Evolutionary conservation across 176 grass and related monocot species (phyloP), one percentile per base, ranked within the genome.

Genomic region (Microstegium vimineum): DNA sequence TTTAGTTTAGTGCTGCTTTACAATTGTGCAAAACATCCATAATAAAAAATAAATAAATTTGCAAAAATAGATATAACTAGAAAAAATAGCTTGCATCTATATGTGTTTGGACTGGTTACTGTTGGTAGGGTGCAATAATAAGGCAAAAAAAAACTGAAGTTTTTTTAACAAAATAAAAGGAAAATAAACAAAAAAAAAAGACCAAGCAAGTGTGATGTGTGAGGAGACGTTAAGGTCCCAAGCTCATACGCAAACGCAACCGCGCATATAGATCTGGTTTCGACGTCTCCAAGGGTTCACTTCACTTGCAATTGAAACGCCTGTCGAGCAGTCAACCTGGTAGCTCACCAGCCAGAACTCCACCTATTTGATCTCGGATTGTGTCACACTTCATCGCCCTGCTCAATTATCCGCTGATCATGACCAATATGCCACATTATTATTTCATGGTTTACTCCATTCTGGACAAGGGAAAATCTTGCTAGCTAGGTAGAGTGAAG

Each of bases 341-440:
- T 68, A 36, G 86, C 46, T 88, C 41, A 31, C 69, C 69, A 46
- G 71, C 81, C 86, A 56, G 80, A 66, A 66, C 45, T 73, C 33
- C 22, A 17, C 52, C 22, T 16, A 28, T 16, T 14, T 61, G 52
- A 15, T 27, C 60, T 20, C 14, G 22, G 32, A 76, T 81, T 40
- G 78, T 22, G 18, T 26, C 23, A 57, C 78, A 81, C 65, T 81
- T 18, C 46, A 70, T 57, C 32, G 2, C 28, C 42, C 8, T 16
- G 10, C 26, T 23, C n/a, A 57, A 10, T 23, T 62, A 65, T 15
- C 56, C 25, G 1, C 8, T 63, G 75, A 61, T 27, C 16, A 26
- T 1, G 12, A 69, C 8, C 40, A 66, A 9, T 56, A 22, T 0
- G 31, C 9, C 28, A 13, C 0, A n/a, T n/a, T 18, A 8, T 20